Base-by-base conservation (phyloP, 1,139 yeast species). In the Wickerhamomyces sp. region DNA sequence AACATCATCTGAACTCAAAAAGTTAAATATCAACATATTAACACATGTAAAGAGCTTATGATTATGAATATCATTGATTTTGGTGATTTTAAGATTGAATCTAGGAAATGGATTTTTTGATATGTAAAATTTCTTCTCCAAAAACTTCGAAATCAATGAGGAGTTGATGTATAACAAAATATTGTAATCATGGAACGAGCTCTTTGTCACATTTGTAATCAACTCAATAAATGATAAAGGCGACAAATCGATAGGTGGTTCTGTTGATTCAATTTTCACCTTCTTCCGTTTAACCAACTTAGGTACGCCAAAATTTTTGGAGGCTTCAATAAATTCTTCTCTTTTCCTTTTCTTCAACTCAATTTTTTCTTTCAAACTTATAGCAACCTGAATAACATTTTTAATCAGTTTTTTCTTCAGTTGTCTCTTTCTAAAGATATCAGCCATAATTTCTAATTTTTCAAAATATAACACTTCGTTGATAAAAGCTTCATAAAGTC, bases 401-500 rank as follows among this genome's bases (percentile, higher is more conserved):
- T 47, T 48, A 5, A 71, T 51, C 2, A 55, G 45, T n/a, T 42
- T 52, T 17, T 46, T 51, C 40, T 62, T 65, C 22, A 69, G 40
- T 10, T 48, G 52, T 10, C 43, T 46, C 3, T 56, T 48, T 37
- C 64, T 57, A 33, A 60, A 51, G 2, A 47, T 28, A 15, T 61
- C 68, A 0, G 86, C 81, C 31, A 63, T 55, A 0, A 68, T 52
- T 28, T 74, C 72, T 31, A 73, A 52, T 0, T 67, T 54, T 3
- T 65, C 57, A 27, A 74, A 59, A 46, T 68, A 74, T 0, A 75
- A 54, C 28, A 72, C 61, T 48, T 84, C 90, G 29, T 73, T 68
- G 35, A 85, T 50, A 51, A 85, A 81, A 1, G 88, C 85, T 12
- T 61, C 56, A 45, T 68, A 82, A 1, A 84, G 57, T 31, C 78